Evolutionary conservation across 495 filamentous ascomycete species (phyloP).

Genomic region (Aspergillus haitiensis): DNA sequence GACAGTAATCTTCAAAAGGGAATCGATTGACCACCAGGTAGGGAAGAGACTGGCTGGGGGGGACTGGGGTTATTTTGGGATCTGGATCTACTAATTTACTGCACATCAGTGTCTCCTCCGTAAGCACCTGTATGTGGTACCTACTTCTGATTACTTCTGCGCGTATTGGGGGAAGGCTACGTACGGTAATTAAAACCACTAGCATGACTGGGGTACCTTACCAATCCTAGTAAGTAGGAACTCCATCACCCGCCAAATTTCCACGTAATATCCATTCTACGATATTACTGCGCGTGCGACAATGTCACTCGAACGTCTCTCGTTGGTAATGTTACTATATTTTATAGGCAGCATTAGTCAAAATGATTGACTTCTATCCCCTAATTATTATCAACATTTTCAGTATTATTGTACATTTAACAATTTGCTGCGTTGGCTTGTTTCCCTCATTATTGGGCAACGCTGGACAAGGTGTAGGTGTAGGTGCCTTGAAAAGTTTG

Average conservation of each 20-base stretch:
- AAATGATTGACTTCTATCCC: neutral
- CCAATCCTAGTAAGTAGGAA: neutral
- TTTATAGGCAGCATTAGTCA: neutral
- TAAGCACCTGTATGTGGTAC: conserved; percentile 16
- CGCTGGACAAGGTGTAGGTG: neutral
- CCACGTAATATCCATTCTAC: conserved; percentile 5
- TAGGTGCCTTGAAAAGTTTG: neutral
- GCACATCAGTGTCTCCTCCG: conserved; percentile 18
- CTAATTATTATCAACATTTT: neutral
- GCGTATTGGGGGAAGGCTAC: neutral
- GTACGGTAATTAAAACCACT: conserved; percentile 11
- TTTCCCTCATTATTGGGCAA: neutral
- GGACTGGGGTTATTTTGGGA: conserved; percentile 48
- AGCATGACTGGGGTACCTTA: neutral
- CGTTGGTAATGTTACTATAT: neutral
- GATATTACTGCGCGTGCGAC: neutral
- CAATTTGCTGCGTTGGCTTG: neutral
- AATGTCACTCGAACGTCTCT: neutral
- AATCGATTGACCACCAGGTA: conserved; percentile 31
- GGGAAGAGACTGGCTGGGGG: conserved; percentile 30
- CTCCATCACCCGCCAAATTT: neutral
- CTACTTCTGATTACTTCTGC: conserved; percentile 5
- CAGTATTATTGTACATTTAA: neutral
- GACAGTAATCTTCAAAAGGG: conserved; percentile 36
- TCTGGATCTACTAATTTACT: conserved; percentile 38